A percentile compares a stretch with the other conserved stretches of the same genome.
Conservation (phyloP, 768 basidiomycete species). For the Lactarius hengduanensis region DNA sequence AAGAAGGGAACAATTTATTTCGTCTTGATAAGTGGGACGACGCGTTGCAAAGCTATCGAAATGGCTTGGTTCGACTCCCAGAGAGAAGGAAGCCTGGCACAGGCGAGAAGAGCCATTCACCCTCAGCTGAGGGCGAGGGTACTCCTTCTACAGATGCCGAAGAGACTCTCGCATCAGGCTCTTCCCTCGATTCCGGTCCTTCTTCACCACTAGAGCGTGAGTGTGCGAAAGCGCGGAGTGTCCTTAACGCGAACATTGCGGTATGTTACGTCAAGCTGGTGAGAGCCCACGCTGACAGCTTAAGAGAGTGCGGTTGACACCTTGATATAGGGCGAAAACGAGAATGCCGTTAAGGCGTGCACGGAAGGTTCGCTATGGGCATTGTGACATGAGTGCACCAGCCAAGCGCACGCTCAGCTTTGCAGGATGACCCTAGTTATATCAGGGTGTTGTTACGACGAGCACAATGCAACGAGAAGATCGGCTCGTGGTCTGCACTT, state of each 20-base stretch:
- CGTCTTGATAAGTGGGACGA: slow-evolving; percentile 62
- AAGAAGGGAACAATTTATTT: slow-evolving; percentile 74
- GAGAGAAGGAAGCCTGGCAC: slow-evolving; percentile 36
- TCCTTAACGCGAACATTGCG: slow-evolving; percentile 83
- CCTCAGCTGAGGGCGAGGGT: slow-evolving; percentile 26
- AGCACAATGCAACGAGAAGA: slow-evolving; percentile 75
- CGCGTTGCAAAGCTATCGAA: slow-evolving; percentile 67
- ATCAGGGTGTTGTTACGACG: slow-evolving; percentile 87
- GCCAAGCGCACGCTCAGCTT: slow-evolving; percentile 47
- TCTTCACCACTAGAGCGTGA: slow-evolving; percentile 41
- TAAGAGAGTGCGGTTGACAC: neutral
- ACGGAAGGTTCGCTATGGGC: slow-evolving; percentile 23
- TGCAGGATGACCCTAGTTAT: slow-evolving; percentile 81
- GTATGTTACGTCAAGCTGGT: slow-evolving; percentile 84
- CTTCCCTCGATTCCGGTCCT: slow-evolving; percentile 30
- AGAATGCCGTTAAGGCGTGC: slow-evolving; percentile 29
- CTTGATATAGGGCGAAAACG: slow-evolving; percentile 21
- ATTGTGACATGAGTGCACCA: slow-evolving; percentile 7
- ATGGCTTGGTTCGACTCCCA: slow-evolving; percentile 68
- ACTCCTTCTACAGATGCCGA: slow-evolving; percentile 27
- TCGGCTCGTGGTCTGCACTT: slow-evolving; percentile 83
- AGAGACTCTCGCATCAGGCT: slow-evolving; percentile 25
- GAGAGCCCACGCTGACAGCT: slow-evolving; percentile 31
- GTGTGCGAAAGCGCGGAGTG: slow-evolving; percentile 59
- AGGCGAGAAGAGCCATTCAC: slow-evolving; percentile 30